Base-by-base conservation (phyloP, 2,329 filamentous ascomycete species). In the Lasiodiplodia citricola region DNA sequence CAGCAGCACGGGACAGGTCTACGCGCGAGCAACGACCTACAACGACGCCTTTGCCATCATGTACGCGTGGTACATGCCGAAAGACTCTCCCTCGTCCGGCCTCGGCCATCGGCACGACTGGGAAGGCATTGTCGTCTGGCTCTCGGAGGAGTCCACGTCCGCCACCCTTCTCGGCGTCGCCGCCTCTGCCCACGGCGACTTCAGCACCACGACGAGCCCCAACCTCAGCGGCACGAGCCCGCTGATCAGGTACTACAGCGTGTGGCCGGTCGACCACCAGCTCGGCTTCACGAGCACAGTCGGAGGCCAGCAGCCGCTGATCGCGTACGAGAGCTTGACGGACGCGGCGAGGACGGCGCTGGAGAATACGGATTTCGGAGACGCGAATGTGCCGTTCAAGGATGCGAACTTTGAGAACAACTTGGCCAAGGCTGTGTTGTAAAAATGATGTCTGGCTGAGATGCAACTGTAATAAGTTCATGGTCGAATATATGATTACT, bases 21-120 rank as follows among this genome's bases (percentile, higher is more conserved):
- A 87, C 73, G 81, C 81, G 25, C 82, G 86, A 52, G 75, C 79
- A 2, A 76, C 72, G 3, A 76, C 77, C 7, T 83, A 81, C 71
- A 81, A 81, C 28, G 77, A 75, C 65, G 73, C 78, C 41, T 85
- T 81, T 72, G 85, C 78, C 8, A 76, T 87, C 41, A 85, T 87
- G 81, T 87, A 87, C 72, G 76, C 81, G 3, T 87, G 85, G 85
- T 84, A 84, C 73, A 80, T 82, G 74, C 81, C 82, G 50, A 87
- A 86, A 68, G 84, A 86, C 74, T 77, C 77, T 31, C 83, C 83
- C 0, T 79, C 78, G 0, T 69, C 75, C 2, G 83, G 80, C 0
- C 74, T 85, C 3, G 85, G 85, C 10, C 86, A 87, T 71, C 82
- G 85, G 23, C 83, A 87, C 74, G 86, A 87, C 72, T 87, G 85